Percentiles rank a stretch among this genome's conserved stretches.
Evolutionary conservation across 345 rosid species (phyloP).

Genomic region (Linum tenue): DNA sequence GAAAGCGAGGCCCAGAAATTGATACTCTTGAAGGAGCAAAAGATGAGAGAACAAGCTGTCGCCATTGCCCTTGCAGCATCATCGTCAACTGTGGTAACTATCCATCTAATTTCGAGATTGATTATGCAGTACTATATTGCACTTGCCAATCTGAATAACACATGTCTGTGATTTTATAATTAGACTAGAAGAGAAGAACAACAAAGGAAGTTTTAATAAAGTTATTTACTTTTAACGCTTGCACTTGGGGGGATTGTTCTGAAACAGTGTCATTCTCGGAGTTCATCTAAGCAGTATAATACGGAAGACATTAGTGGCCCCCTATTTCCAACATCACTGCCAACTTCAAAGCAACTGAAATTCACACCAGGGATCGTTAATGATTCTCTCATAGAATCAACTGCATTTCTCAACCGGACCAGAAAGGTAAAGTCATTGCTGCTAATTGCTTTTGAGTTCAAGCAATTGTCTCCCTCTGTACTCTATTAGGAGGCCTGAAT

Average conservation of each 20-base stretch:
- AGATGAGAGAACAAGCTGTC: slow-evolving; percentile 19
- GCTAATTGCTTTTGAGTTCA: neutral
- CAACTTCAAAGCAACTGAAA: slow-evolving; percentile 16
- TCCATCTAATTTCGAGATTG: neutral
- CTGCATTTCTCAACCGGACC: slow-evolving; percentile 7
- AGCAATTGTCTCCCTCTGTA: no score
- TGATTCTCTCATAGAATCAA: slow-evolving; percentile 12
- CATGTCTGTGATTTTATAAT: neutral
- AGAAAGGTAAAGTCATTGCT: slow-evolving; percentile 11
- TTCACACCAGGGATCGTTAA: slow-evolving; percentile 14
- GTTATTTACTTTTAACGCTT: no score
- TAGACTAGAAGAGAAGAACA: neutral
- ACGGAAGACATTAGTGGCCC: slow-evolving; percentile 28
- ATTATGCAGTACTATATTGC: no score
- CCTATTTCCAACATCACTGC: slow-evolving; percentile 26
- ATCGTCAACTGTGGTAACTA: slow-evolving; percentile 31
- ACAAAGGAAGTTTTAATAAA: no score
- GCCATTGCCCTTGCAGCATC: slow-evolving; percentile 20
- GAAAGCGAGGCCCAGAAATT: slow-evolving; percentile 14
- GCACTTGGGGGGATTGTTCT: slow-evolving; percentile 7
- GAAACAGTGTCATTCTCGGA: slow-evolving; percentile 38
- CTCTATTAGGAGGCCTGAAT: no score
- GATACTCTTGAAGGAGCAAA: slow-evolving; percentile 16
- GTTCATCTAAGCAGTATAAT: slow-evolving; percentile 34
- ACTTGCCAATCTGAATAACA: neutral